Evolutionary conservation across 1,284 basidiomycete genomes (phyloP), one percentile per base, ranked within the genome.

Genomic region (Tylopilus microsporus): DNA sequence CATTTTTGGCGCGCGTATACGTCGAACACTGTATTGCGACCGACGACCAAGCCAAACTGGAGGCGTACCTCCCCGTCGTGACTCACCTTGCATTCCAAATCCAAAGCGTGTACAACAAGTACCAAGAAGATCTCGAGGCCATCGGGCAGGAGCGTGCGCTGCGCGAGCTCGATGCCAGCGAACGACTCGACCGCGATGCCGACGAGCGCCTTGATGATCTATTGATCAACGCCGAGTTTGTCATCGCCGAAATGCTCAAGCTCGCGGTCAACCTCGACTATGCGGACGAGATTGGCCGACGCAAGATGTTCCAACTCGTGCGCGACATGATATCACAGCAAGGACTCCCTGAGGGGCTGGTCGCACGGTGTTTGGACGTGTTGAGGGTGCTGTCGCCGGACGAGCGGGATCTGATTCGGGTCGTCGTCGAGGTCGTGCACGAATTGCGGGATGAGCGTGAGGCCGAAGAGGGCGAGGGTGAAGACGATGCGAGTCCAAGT

Each of bases 71-170:
- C 13, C 96, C 96, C 0, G 91, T 94, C 43, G 91, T 97, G 21
- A 98, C 93, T 0, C 85, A 87, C 0, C 84, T 98, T 52, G 94
- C 94, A 0, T 96, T 91, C 77, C 80, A 83, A 53, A 87, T 97
- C 43, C 91, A 97, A 72, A 79, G 84, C 53, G 81, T 85, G 3
- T 94, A 92, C 74, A 92, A 94, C 69, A 75, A 76, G 8, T 77
- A 45, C 12, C 76, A 89, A 37, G 77, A 79, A 37, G 73, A 77
- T 42, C 82, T 84, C 41, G 84, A 86, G 41, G 81, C 82, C 8
- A 45, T 45, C 43, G 57, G 68, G 82, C 6, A 79, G 84, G 12
- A 86, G 87, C 60, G 76, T 45, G 43, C n/a, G 12, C 19, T 45
- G 6, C n/a, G 19, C 9, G 43, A 5, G 19, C n/a, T 45, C 43